These are phyloP conservation scores for Paradendryphiella salina DNA, from an alignment of 2,329 filamentous ascomycete species.

Conservation along the genomic window DNA sequence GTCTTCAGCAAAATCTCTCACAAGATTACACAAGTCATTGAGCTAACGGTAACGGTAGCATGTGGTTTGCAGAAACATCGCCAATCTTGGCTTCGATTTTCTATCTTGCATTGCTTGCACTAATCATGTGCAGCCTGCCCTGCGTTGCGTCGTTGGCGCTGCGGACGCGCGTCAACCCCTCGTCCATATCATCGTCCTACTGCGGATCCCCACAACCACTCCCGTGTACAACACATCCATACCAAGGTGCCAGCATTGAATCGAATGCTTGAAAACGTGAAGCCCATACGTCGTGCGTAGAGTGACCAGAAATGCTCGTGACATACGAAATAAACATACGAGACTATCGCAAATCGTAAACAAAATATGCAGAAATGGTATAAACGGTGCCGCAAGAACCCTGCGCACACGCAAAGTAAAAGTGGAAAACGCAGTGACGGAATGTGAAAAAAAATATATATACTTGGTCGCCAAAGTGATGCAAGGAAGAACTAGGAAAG, in stretches of 20 bases:
- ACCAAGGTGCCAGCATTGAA: slow-evolving; percentile 13
- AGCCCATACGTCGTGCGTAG: slow-evolving; percentile 24
- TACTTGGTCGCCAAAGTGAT: slow-evolving; percentile 23
- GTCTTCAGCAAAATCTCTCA: slow-evolving; percentile 1
- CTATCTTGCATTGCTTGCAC: slow-evolving; percentile 17
- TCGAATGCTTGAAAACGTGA: slow-evolving; percentile 17
- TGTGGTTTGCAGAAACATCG: slow-evolving; percentile 15
- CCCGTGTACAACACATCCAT: slow-evolving; percentile 22
- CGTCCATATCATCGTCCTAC: slow-evolving; percentile 14
- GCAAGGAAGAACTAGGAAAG: slow-evolving; percentile 31
- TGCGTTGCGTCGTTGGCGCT: slow-evolving; percentile 13
- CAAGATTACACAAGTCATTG: background rate
- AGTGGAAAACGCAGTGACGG: slow-evolving; percentile 27
- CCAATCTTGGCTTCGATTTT: slow-evolving; percentile 23
- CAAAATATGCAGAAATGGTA: slow-evolving; percentile 37
- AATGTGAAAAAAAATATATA: slow-evolving; percentile 12
- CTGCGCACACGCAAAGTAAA: slow-evolving; percentile 19
- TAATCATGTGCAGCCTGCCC: slow-evolving; percentile 8
- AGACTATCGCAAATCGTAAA: slow-evolving; percentile 28
- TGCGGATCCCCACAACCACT: slow-evolving; percentile 18
- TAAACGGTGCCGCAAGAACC: slow-evolving; percentile 34
- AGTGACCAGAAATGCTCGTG: slow-evolving; percentile 28
- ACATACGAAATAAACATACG: slow-evolving; percentile 36
- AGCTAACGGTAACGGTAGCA: slow-evolving; percentile 1
- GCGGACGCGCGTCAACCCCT: slow-evolving; percentile 31